Conservation (phyloP, 441 rosid species). For the Gossypium davidsonii region DNA sequence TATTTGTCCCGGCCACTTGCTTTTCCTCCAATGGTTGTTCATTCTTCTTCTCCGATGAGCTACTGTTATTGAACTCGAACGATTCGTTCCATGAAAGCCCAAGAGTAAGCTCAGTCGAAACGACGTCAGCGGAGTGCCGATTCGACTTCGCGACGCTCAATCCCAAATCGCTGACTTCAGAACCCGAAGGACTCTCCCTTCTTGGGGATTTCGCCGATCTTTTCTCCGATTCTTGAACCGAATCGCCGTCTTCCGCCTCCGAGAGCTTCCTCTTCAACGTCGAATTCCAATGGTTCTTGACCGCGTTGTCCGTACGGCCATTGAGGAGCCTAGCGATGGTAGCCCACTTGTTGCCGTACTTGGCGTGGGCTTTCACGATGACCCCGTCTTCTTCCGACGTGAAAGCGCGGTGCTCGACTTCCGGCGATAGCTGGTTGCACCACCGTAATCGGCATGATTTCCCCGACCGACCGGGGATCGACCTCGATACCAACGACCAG, state of each 20-base stretch:
- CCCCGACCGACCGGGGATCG: constrained; percentile 42
- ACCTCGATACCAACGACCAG: constrained; percentile 41
- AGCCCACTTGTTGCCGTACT: constrained; percentile 51
- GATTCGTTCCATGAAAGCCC: constrained; percentile 21
- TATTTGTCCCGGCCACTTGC: neutral
- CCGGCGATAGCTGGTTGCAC: constrained; percentile 55
- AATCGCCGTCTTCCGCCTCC: constrained; percentile 16
- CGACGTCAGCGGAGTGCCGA: neutral
- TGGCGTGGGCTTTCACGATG: constrained; percentile 38
- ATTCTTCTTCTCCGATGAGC: neutral
- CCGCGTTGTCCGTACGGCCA: constrained; percentile 51
- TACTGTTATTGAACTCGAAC: neutral
- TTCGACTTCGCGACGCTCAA: neutral
- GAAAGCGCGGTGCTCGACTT: constrained; percentile 40
- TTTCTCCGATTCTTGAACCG: constrained; percentile 20
- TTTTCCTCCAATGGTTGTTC: neutral
- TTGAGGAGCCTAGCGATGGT: constrained; percentile 42
- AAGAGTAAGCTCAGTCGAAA: constrained; percentile 30
- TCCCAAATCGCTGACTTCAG: constrained; percentile 36
- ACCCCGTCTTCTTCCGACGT: constrained; percentile 42
- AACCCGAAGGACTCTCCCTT: constrained; percentile 29
- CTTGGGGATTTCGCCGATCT: neutral
- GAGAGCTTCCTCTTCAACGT: constrained; percentile 31
- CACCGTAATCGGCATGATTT: constrained; percentile 55
- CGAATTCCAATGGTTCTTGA: constrained; percentile 55